Percentiles rank a stretch among this genome's conserved stretches.
Conservation (phyloP, 139 green algal genomes). For the Chlamydomonas asymmetrica region DNA sequence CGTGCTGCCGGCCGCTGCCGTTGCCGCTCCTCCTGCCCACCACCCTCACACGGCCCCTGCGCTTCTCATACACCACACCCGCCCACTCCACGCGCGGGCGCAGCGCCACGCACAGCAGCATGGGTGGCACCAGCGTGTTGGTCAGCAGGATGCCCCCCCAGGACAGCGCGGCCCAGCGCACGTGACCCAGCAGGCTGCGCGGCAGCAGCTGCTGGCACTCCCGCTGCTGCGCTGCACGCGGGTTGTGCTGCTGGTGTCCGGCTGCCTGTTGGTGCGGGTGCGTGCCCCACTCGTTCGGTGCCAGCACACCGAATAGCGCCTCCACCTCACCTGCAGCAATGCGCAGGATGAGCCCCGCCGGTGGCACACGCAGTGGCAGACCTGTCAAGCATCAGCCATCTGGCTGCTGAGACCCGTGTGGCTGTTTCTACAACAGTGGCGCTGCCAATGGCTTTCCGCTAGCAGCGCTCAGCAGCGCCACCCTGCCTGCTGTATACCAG, state of each 20-base stretch:
- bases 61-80: constrained; percentile 53
- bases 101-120: neutral
- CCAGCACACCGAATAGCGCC: neutral
- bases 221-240: no score
- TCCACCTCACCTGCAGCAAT: constrained; percentile 25
- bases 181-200: neutral
- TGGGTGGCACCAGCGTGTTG: constrained; percentile 4
- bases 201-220: constrained; percentile 1
- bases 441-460: neutral
- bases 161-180: constrained; percentile 11
- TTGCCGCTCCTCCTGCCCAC: constrained; percentile 9
- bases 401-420: no score
- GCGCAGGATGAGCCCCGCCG: neutral
- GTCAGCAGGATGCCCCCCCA: neutral
- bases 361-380: neutral
- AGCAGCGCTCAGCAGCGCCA: no score
- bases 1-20: no score
- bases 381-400: neutral
- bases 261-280: no score
- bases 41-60: constrained; percentile 28
- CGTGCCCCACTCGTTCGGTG: no score
- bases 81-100: constrained; percentile 39
- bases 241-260: neutral
- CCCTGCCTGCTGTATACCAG: neutral
- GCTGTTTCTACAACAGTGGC: neutral